Evolutionary conservation across 1,284 basidiomycete species (phyloP), one percentile per base, ranked within the genome.

Genomic region (Ceratobasidium sp.): DNA sequence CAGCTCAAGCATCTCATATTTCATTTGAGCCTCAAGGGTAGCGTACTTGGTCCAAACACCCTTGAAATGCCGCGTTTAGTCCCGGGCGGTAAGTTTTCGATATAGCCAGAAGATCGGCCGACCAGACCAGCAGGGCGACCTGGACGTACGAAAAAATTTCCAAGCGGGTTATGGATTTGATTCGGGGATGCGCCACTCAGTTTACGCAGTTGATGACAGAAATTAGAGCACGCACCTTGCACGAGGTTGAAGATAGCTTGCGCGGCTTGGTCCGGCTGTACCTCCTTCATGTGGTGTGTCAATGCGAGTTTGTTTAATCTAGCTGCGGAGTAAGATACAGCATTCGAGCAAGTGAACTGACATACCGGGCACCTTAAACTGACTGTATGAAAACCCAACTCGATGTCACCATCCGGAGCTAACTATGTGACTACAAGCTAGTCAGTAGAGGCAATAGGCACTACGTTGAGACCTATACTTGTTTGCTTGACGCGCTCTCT

Each of bases 21-120:
- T 98, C 88, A 97, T 98, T 86, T 96, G 89, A 80, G 93, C 92
- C 83, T 98, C 95, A 74, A 98, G 89, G 81, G 96, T 93, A 79
- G 91, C 90, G 84, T 98, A 95, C 85, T 96, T 92, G 79, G 90
- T 90, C 84, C 98, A 96, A 56, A 99, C 88, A 75, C 95, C 97
- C 84, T 98, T 98, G 80, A 99, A 80, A 98, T 86, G 80, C 91
- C 92, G 81, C 91, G 87, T 84, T 93, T 94, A 79, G 96, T 89
- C 74, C 92, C 89, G 62, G 86, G 83, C 14, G 96, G 94, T 62
- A 98, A 88, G 79, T 86, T 88, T 86, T 98, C 95, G 82, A 95
- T 86, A 83, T 95, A 95, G 49, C 93, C 94, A 11, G 92, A 94
- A 78, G 91, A 92, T 80, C 89, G 88, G 76, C 93, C 93, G 78